Base-by-base conservation (phyloP, 225 moss, liverwort and hornwort genomes). In the Marchantia paleacea region DNA sequence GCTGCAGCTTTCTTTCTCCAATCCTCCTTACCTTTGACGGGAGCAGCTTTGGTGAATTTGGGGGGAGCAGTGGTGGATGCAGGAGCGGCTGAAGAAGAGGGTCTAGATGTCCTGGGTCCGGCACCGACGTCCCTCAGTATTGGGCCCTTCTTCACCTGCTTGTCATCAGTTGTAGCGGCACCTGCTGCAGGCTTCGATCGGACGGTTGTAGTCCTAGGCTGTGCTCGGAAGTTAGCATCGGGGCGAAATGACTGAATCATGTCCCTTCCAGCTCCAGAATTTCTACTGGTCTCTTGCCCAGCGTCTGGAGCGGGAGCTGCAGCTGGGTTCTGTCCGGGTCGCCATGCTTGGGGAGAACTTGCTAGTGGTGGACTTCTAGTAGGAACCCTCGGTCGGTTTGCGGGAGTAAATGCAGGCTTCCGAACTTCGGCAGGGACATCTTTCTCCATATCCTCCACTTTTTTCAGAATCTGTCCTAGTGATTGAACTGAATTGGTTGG, bases 1-100 rank as follows among this genome's bases (percentile, higher is more conserved):
- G 87, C 87, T 20, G 63, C 78, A 26, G 84, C 85, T 79, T 95
- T 99, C 90, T 92, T 99, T 79, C 93, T 93, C 97, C 97, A 99
- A 81, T 99, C 97, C 75, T 95, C 97, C 84, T 95, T 99, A 10
- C 95, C 97, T 88, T 97, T 87, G 10, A 66, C 79, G 15, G 92
- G 88, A 20, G 94, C 71, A 50, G 85, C 85, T 48, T 95, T 87
- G 31, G 89, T 92, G 79, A 93, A 86, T 76, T 99, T 99, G 4
- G 92, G 89, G 16, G 93, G 86, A n/a, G 86, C 91, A 22, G 90
- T 58, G 49, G 81, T 76, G 14, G 78, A 52, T 24, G 71, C 52
- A 62, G 82, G 3, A 20, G 79, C 82, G 47, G 84, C 81, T 60
- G 86, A 30, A 55, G 88, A 86, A 62, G 90, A 80, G 71, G 85